Evolutionary conservation across 2,329 filamentous ascomycete genomes (phyloP).

Genomic region (Fusarium sp.): DNA sequence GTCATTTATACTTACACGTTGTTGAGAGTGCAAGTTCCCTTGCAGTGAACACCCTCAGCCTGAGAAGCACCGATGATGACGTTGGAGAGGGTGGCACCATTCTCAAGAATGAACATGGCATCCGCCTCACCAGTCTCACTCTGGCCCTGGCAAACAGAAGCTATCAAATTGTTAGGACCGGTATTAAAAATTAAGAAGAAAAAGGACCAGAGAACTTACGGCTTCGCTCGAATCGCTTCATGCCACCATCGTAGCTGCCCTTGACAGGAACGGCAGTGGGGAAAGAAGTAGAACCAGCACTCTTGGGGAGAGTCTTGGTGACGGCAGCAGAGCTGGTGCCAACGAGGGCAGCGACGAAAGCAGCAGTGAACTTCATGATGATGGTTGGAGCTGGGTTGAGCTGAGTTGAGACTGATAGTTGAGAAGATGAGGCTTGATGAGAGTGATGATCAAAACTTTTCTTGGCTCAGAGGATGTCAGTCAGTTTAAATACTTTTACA

Average conservation of each 20-base stretch:
- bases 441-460: not conserved
- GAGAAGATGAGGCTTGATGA: not conserved
- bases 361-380: conserved; percentile 35
- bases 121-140: conserved; percentile 42
- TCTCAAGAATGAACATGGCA: conserved; percentile 65
- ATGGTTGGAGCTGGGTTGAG: not conserved
- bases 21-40: conserved; percentile 56
- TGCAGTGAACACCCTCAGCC: conserved; percentile 64
- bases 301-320: conserved; percentile 39
- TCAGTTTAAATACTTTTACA: conserved; percentile 23
- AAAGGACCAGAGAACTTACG: conserved; percentile 4
- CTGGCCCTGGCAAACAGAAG: conserved; percentile 44
- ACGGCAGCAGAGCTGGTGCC: conserved; percentile 35
- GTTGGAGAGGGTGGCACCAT: conserved; percentile 63
- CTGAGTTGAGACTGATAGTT: not conserved
- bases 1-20: conserved; percentile 42
- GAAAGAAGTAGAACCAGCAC: conserved; percentile 30
- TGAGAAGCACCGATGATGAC: conserved; percentile 66
- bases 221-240: conserved; percentile 38
- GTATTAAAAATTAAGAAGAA: too few species aligned
- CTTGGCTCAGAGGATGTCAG: conserved; percentile 13
- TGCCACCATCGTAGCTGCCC: conserved; percentile 36
- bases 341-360: conserved; percentile 31
- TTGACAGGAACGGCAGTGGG: conserved; percentile 38
- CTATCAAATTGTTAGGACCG: conserved; percentile 5